Conservation (phyloP, 2,329 filamentous ascomycete genomes). For the Ophiocordyceps robertsii region DNA sequence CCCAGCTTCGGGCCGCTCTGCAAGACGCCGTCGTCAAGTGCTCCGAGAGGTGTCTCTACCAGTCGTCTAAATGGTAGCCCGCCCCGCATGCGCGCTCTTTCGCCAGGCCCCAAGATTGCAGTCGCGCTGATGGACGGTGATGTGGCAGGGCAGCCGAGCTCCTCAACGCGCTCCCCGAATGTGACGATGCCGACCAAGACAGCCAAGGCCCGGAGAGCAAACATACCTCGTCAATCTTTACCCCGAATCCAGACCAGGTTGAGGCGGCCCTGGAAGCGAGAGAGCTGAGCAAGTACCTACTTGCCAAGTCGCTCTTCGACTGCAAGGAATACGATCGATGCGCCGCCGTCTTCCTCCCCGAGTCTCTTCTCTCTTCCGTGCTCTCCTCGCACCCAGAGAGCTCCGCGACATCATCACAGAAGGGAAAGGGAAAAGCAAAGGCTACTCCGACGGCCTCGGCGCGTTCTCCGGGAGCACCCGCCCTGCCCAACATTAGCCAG, state of each 20-base stretch:
- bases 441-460: constrained; percentile 6
- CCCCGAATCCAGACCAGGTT: constrained; percentile 49
- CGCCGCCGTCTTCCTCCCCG: constrained; percentile 76
- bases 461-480: constrained; percentile 9
- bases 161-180: constrained; percentile 64
- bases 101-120: background rate
- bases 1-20: constrained; percentile 58
- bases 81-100: background rate
- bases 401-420: constrained; percentile 22
- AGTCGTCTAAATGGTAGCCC: constrained; percentile 86
- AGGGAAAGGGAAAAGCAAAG: constrained; percentile 46
- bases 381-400: constrained; percentile 34
- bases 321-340: constrained; percentile 92
- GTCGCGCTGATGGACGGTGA: constrained; percentile 1
- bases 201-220: constrained; percentile 14
- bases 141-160: constrained; percentile 76
- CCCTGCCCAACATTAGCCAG: constrained; percentile 57
- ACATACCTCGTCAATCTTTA: constrained; percentile 33
- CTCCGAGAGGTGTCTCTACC: constrained; percentile 88
- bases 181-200: constrained; percentile 40
- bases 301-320: constrained; percentile 91
- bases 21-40: constrained; percentile 82
- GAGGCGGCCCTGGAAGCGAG: constrained; percentile 66
- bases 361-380: constrained; percentile 58
- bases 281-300: constrained; percentile 71